Base-by-base conservation (phyloP, 441 rosid genomes). In the Mallotus repandus region DNA sequence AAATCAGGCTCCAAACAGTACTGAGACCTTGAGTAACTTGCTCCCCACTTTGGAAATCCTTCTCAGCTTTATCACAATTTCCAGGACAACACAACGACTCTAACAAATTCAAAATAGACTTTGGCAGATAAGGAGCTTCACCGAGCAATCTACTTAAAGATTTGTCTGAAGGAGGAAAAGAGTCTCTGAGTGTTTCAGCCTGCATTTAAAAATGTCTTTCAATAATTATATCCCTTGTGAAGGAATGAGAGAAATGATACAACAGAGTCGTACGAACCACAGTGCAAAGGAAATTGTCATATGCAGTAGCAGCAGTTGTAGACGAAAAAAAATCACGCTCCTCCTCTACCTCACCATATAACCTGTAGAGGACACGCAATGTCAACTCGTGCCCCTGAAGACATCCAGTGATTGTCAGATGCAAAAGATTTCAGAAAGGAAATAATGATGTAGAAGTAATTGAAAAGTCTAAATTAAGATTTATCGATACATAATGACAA, bases 341-440 rank as follows among this genome's bases (percentile, higher is more conserved):
- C 74, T 89, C 99, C 86, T 96, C 99, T 78, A 97, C 89, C 89
- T 92, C 98, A 62, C 98, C 96, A 81, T 82, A 89, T 63, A 96
- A 86, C 86, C 96, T 94, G 85, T 92, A 94, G 84, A 96, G 98
- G 83, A 96, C 95, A 84, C 91, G 92, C 84, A 94, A 83, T 68
- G 97, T 89, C 92, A 96, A 86, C 95, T 96, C 99, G 73, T 96
- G 99, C 79, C 99, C 99, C 99, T 96, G 98, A 82, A 89, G 81
- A 82, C 80, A 84, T 68, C 73, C 79, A 83, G 80, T 71, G 71
- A 72, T 41, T 69, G 84, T 89, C 81, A 88, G 91, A 79, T 66
- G 74, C 43, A 14, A 69, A 48, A 74, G 43, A 68, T 71, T 55
- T 19, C n/a, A 71, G 38, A 45, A 46, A 66, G 50, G 7, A 60